Evolutionary conservation across 2,329 filamentous ascomycete genomes (phyloP), one percentile per base, ranked within the genome.

Genomic region (Fonsecaea pedrosoi): DNA sequence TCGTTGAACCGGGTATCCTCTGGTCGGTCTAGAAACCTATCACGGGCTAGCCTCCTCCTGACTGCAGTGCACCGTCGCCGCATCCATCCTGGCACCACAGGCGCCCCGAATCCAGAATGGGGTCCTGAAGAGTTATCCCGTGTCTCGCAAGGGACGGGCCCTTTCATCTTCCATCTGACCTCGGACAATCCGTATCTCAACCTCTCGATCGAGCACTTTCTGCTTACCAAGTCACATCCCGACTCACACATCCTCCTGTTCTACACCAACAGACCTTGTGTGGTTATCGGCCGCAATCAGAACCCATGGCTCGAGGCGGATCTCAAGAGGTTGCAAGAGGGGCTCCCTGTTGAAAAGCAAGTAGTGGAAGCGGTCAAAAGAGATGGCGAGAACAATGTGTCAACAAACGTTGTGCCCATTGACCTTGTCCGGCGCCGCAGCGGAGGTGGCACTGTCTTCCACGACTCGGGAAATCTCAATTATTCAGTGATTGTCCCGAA

Each of bases 291-390:
- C 53, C 89, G 95, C 67, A 99, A 99, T 78, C 95, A 99, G 81
- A 99, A 99, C 77, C 95, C 95, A 62, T 99, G 94, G 95, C 84
- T 92, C 8, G 95, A 99, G 81, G 89, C 92, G 69, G 92, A 96
- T 76, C 84, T 97, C 8, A 80, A 80, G 45, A 82, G 87, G 0
- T 81, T 96, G 8, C 74, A 80, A 74, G 74, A 81, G 69, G 77
- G 78, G 74, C 71, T 76, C 69, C 38, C 73, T 69, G 21, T 61
- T 25, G 64, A 67, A 50, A 45, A 68, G 25, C 58, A 40, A 25
- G 18, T 18, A 15, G 25, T 13, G 15, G 60, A 54, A 1, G 37
- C 38, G 13, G 21, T 42, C n/a, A 38, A 54, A 50, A 37, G 40
- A n/a, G 8, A 18, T 1, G 15, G 10, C 9, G n/a, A 35, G 34